Conservation (phyloP, 495 filamentous ascomycete genomes). For the Aspergillus funiculosus region DNA sequence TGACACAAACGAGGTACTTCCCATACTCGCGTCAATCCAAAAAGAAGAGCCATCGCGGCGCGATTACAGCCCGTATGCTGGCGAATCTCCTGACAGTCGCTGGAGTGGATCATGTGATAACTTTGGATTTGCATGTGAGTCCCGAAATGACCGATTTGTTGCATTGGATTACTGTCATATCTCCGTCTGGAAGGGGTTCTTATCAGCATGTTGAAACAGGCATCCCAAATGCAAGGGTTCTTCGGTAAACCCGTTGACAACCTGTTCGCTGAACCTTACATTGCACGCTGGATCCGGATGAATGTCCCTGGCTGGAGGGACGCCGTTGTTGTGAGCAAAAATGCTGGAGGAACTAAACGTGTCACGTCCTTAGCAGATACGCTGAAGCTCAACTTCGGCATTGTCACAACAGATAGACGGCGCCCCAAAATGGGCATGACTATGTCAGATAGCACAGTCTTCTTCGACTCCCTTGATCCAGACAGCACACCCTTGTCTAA, state of each 20-base stretch:
- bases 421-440: conserved; percentile 49
- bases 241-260: conserved; percentile 98
- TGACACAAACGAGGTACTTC: conserved; percentile 66
- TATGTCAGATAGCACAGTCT: conserved; percentile 61
- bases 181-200: conserved; percentile 10
- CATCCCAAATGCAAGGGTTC: conserved; percentile 98
- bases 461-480: conserved; percentile 43
- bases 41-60: conserved; percentile 95
- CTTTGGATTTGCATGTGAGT: conserved; percentile 83
- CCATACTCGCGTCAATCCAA: conserved; percentile 98
- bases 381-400: conserved; percentile 92
- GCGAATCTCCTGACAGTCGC: conserved; percentile 91
- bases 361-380: conserved; percentile 97
- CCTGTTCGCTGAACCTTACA: conserved; percentile 89
- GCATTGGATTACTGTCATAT: conserved; percentile 4
- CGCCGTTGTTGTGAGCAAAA: conserved; percentile 96
- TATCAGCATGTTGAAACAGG: conserved; percentile 31
- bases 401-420: conserved; percentile 89
- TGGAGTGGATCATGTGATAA: conserved; percentile 95
- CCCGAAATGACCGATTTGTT: conserved; percentile 7
- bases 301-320: conserved; percentile 84
- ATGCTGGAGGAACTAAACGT: conserved; percentile 91
- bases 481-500: conserved; percentile 22
- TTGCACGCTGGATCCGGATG: conserved; percentile 89
- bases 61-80: conserved; percentile 94